These are phyloP conservation scores for Vanderwaltozyma yarrowii DNA, from an alignment of 805 yeast genomes.

Conservation along the genomic window DNA sequence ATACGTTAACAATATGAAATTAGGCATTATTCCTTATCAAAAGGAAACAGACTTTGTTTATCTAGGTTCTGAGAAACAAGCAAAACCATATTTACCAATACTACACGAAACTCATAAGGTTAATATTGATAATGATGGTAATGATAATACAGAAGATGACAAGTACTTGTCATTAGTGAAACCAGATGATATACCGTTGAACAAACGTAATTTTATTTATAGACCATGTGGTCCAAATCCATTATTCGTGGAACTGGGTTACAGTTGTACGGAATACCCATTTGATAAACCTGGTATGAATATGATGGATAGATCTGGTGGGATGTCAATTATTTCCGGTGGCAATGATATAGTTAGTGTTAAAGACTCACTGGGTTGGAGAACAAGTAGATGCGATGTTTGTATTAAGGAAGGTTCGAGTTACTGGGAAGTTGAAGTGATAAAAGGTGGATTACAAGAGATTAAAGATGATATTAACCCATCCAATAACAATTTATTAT, in stretches of 20 bases:
- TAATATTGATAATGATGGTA: slow-evolving; percentile 1
- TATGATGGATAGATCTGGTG: slow-evolving; percentile 51
- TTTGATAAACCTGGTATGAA: slow-evolving; percentile 34
- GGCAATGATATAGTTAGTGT: slow-evolving; percentile 31
- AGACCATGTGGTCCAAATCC: slow-evolving; percentile 69
- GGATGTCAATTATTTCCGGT: slow-evolving; percentile 35
- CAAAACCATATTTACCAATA: slow-evolving; percentile 18
- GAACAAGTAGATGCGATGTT: slow-evolving; percentile 64
- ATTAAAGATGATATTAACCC: slow-evolving; percentile 3
- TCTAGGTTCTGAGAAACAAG: slow-evolving; percentile 1
- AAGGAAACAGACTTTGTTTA: slow-evolving; percentile 18
- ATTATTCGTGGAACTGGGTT: slow-evolving; percentile 43
- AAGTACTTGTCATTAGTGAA: slow-evolving; percentile 7
- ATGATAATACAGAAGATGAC: neutral
- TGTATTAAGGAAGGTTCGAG: slow-evolving; percentile 69
- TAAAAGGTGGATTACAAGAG: slow-evolving; percentile 25
- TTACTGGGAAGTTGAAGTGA: slow-evolving; percentile 67
- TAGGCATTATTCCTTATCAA: slow-evolving; percentile 23
- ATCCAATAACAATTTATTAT: neutral
- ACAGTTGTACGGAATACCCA: slow-evolving; percentile 62
- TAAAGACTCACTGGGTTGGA: slow-evolving; percentile 65
- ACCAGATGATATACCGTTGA: slow-evolving; percentile 70
- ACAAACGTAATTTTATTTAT: slow-evolving; percentile 73
- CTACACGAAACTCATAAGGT: slow-evolving; percentile 11
- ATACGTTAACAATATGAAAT: no score